These are phyloP conservation scores for Spergularia azorica DNA, from an alignment of 179 eudicot genomes.

Conservation along the genomic window DNA sequence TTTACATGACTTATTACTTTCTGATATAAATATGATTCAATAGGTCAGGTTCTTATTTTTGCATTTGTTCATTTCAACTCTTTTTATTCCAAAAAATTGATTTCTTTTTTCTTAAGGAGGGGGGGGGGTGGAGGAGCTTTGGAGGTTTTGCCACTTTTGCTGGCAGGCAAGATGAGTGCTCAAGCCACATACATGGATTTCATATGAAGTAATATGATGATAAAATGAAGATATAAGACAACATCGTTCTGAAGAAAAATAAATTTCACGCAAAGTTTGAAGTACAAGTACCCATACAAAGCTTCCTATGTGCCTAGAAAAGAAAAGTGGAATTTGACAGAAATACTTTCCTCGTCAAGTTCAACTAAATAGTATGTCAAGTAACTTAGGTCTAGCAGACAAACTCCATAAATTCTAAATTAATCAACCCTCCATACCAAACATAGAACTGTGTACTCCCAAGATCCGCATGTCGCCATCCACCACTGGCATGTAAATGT, in stretches of 20 bases:
- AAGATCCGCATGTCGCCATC: slow-evolving; percentile 2
- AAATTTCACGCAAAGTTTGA: background rate
- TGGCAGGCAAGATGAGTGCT: background rate
- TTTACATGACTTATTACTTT: too few species aligned
- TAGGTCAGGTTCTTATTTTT: too few species aligned
- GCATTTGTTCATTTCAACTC: too few species aligned
- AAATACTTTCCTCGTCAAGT: background rate
- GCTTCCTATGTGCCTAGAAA: background rate
- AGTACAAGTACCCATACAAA: slow-evolving; percentile 6
- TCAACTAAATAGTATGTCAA: slow-evolving; percentile 1
- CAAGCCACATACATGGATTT: background rate
- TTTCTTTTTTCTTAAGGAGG: background rate
- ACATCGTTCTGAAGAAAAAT: background rate
- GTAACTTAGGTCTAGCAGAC: background rate
- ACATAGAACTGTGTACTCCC: background rate
- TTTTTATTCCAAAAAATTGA: too few species aligned
- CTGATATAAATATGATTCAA: too few species aligned
- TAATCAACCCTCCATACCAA: slow-evolving; percentile 5
- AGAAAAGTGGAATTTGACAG: background rate
- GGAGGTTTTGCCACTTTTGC: background rate
- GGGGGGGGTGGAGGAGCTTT: too few species aligned
- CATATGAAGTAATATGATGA: background rate
- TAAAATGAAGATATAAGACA: background rate
- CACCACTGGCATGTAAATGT: background rate
- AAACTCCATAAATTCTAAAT: background rate